These are phyloP conservation scores for Coemansia sp. DNA, from an alignment of 192 early-diverging fungal species.

Conservation along the genomic window DNA sequence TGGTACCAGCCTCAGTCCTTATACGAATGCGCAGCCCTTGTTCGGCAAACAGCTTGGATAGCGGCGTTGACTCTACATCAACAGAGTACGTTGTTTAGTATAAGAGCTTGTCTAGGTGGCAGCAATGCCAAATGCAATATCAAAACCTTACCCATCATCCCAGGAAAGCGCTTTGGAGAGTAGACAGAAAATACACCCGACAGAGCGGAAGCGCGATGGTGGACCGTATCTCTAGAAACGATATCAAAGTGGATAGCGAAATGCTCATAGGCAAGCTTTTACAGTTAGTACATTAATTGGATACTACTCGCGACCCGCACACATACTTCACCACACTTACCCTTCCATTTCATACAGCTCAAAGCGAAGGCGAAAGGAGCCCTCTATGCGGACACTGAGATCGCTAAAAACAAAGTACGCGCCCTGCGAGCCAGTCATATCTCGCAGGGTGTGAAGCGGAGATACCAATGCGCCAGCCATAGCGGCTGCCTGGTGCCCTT, in stretches of 20 bases:
- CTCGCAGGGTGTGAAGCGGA: constrained; percentile 85
- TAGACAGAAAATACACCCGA: constrained; percentile 85
- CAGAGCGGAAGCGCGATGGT: constrained; percentile 60
- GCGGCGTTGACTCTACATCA: constrained; percentile 70
- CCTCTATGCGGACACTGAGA: constrained; percentile 89
- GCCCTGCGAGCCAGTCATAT: constrained; percentile 77
- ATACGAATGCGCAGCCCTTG: constrained; percentile 95
- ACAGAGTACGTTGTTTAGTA: not conserved
- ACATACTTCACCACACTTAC: constrained; percentile 33
- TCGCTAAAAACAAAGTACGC: constrained; percentile 98
- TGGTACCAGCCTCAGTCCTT: constrained; percentile 77
- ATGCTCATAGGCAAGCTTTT: not conserved
- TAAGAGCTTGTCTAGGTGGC: constrained; percentile 30
- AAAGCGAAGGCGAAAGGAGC: constrained; percentile 76
- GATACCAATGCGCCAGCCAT: constrained; percentile 92
- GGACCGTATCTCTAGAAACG: constrained; percentile 25
- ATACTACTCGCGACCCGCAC: not conserved
- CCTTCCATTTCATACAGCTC: constrained; percentile 86
- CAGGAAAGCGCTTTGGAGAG: constrained; percentile 94
- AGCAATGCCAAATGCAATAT: not conserved
- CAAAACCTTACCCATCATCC: constrained; percentile 71
- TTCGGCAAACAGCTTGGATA: constrained; percentile 92
- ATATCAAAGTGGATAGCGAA: not conserved
- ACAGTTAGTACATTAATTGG: not conserved
- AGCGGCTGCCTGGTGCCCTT: constrained; percentile 73